Evolutionary conservation across 2,329 filamentous ascomycete species (phyloP).

Genomic region (Fusarium neocosmosporiellum): DNA sequence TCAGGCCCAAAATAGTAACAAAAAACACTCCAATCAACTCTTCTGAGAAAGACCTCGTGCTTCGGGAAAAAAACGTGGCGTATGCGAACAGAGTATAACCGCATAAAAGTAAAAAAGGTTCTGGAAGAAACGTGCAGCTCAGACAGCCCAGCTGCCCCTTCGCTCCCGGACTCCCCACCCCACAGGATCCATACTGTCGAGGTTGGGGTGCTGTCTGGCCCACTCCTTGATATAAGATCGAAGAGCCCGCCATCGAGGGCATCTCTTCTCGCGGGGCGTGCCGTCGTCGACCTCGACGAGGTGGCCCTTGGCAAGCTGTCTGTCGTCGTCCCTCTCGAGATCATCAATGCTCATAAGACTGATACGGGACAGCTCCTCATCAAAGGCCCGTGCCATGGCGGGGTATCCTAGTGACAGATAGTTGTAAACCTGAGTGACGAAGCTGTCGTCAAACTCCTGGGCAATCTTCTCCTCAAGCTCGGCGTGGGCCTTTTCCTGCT

Average conservation of each 20-base stretch:
- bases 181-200: constrained; percentile 69
- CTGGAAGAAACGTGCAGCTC: constrained; percentile 12
- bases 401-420: constrained; percentile 95
- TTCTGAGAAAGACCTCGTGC: neutral
- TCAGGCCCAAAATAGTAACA: constrained; percentile 1
- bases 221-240: constrained; percentile 88
- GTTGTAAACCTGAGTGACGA: constrained; percentile 97
- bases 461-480: constrained; percentile 65
- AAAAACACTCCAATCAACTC: constrained; percentile 2
- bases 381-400: constrained; percentile 82
- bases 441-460: constrained; percentile 81
- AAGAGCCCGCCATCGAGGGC: constrained; percentile 83
- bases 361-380: constrained; percentile 87
- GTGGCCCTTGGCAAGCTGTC: constrained; percentile 74
- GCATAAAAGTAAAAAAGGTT: neutral
- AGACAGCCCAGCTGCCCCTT: constrained; percentile 80
- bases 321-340: constrained; percentile 76
- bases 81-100: neutral
- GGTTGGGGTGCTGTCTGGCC: constrained; percentile 85
- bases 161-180: constrained; percentile 76
- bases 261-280: constrained; percentile 62
- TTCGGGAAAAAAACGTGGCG: neutral
- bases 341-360: constrained; percentile 75
- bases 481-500: constrained; percentile 60
- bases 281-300: constrained; percentile 68